Conservation (phyloP, 2,329 filamentous ascomycete genomes). For the Ophiostoma sp. region DNA sequence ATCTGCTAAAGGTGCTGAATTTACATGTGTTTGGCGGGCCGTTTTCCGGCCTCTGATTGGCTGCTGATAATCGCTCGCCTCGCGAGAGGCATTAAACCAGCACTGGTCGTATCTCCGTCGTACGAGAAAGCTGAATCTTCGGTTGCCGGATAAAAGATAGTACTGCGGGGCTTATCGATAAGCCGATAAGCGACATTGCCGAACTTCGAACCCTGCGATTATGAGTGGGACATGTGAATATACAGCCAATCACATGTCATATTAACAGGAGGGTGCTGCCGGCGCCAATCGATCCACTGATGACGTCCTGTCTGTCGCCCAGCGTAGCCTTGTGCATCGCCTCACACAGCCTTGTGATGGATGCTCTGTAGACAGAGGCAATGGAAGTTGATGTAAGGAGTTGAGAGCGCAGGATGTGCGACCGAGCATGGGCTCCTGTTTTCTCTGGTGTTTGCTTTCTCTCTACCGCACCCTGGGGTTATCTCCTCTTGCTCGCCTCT, state of each 20-base stretch:
- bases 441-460: too few relatives aligned
- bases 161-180: constrained; percentile 19
- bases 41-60: constrained; percentile 18
- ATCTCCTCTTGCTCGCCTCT: too few relatives aligned
- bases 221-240: background rate
- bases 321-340: background rate
- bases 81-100: constrained; percentile 13
- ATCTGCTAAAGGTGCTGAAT: background rate
- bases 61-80: background rate
- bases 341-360: background rate
- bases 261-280: background rate
- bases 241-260: background rate
- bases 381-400: too few relatives aligned
- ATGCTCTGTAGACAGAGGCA: background rate
- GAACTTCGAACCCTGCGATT: background rate
- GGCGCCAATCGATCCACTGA: constrained; percentile 12
- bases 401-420: too few relatives aligned
- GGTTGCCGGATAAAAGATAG: constrained; percentile 24
- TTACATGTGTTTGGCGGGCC: constrained; percentile 10
- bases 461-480: too few relatives aligned
- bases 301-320: background rate
- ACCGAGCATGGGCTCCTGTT: too few relatives aligned
- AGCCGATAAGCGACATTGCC: constrained; percentile 20
- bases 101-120: constrained; percentile 27
- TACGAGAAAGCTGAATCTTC: constrained; percentile 21